phyloP scores from a whole-genome alignment of 225 moss, liverwort and hornwort species.

The Marchantia paleacea region DNA sequence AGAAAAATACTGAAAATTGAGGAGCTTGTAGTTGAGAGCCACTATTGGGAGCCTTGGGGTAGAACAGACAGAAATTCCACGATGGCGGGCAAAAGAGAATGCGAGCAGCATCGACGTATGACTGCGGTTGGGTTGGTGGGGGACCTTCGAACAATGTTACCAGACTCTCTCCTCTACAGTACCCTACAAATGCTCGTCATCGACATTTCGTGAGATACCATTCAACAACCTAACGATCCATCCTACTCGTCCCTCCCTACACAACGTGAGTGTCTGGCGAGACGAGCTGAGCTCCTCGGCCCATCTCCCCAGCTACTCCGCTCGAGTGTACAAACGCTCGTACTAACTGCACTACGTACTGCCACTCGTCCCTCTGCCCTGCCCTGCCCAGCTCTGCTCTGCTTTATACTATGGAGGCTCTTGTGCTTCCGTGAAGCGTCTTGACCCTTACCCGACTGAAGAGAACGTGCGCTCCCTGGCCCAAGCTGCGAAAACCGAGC shows the following conservation, averaged over 20 bases:
- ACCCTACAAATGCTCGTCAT: conserved; percentile 9
- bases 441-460: background rate
- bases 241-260: too few relatives aligned
- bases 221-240: background rate
- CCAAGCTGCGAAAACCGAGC: background rate
- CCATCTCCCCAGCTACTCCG: background rate
- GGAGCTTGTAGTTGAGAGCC: too few relatives aligned
- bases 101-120: too few relatives aligned
- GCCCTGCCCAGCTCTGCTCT: background rate
- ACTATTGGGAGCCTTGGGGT: too few relatives aligned
- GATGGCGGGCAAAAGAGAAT: too few relatives aligned
- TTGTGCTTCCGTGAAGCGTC: background rate
- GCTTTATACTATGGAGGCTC: background rate
- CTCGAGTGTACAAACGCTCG: background rate
- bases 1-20: too few relatives aligned
- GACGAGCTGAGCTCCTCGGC: too few relatives aligned
- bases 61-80: too few relatives aligned
- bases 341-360: background rate
- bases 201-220: background rate
- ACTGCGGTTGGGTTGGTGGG: too few relatives aligned
- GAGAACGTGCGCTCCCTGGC: conserved; percentile 1
- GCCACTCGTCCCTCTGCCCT: background rate
- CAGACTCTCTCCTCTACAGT: background rate
- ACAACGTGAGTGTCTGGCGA: background rate
- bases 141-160: too few relatives aligned